Evolutionary conservation across 176 grass and related monocot genomes (phyloP).

Genomic region (Bolboschoenus planiculmis): DNA sequence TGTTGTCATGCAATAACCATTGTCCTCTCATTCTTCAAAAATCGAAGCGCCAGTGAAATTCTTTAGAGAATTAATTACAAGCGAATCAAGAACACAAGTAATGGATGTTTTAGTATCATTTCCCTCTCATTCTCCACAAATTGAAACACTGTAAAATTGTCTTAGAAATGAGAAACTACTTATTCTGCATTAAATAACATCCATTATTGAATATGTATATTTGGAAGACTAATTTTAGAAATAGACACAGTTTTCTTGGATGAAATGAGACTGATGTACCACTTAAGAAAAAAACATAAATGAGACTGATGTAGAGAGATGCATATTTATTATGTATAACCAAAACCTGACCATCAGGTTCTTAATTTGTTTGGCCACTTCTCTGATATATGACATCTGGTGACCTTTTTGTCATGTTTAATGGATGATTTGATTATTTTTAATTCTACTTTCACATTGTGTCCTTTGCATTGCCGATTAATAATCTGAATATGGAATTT

Average conservation of each 20-base stretch:
- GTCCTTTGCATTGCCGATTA: neutral
- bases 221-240: neutral
- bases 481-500: neutral
- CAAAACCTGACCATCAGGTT: constrained; percentile 25
- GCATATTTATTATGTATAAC: constrained; percentile 9
- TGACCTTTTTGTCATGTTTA: neutral
- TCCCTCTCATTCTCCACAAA: neutral
- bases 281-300: neutral
- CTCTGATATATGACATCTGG: neutral
- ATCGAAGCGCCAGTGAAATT: neutral
- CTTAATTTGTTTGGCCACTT: constrained; percentile 9
- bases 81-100: neutral
- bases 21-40: neutral
- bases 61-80: neutral
- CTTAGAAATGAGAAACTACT: neutral
- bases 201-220: too few species aligned
- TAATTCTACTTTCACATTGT: neutral
- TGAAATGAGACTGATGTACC: constrained; percentile 1
- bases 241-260: neutral
- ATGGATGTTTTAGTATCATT: neutral
- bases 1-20: neutral
- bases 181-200: too few species aligned
- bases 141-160: neutral
- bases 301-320: constrained; percentile 10
- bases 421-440: neutral